Percentiles rank a stretch among this genome's conserved stretches.
phyloP scores from a whole-genome alignment of 306 rosid species.

The Malus sylvestris region DNA sequence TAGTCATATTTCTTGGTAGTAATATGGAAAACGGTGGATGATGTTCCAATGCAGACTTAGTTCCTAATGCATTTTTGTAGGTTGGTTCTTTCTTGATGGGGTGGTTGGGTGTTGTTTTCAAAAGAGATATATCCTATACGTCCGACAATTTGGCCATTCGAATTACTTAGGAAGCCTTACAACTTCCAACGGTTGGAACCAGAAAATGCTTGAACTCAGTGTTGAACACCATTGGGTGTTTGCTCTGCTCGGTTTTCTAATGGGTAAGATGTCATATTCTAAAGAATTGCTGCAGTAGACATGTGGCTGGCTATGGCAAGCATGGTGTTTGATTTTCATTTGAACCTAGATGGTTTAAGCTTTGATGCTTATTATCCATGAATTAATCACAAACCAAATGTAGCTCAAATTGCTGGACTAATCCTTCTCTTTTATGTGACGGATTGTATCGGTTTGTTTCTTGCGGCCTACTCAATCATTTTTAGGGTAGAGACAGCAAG shows the following conservation, averaged over 20 bases:
- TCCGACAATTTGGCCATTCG: constrained; percentile 75
- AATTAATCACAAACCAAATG: neutral
- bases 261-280: constrained; percentile 38
- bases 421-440: neutral
- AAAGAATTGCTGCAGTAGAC: constrained; percentile 16
- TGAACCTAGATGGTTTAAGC: neutral
- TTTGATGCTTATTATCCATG: constrained; percentile 5
- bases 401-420: neutral
- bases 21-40: neutral
- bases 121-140: constrained; percentile 47
- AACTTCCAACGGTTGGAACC: constrained; percentile 95
- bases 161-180: constrained; percentile 89
- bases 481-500: constrained; percentile 73
- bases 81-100: constrained; percentile 89
- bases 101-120: constrained; percentile 86
- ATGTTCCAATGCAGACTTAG: constrained; percentile 1
- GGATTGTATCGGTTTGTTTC: constrained; percentile 51
- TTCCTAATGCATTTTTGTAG: neutral
- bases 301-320: neutral
- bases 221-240: constrained; percentile 12
- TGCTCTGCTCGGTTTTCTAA: constrained; percentile 50
- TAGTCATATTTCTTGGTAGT: neutral
- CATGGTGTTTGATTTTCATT: neutral
- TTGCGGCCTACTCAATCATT: constrained; percentile 45
- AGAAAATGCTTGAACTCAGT: constrained; percentile 81